These are phyloP conservation scores for Didymella pomorum DNA, from an alignment of 2,329 filamentous ascomycete genomes.

Conservation along the genomic window DNA sequence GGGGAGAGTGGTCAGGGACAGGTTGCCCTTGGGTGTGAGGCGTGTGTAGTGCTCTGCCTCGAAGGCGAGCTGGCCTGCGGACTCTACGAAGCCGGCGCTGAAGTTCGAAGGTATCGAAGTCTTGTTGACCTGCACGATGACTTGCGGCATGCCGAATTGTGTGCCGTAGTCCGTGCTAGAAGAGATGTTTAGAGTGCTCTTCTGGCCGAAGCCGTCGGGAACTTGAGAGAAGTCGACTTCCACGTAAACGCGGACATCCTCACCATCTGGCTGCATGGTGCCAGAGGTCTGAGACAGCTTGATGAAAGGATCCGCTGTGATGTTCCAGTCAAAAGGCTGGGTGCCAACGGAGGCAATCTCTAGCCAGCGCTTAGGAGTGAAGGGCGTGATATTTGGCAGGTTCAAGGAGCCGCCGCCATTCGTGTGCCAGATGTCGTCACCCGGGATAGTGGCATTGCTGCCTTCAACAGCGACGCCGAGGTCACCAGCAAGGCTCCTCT, in stretches of 20 bases:
- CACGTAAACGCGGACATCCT: slow-evolving; percentile 49
- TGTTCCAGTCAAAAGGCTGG: slow-evolving; percentile 45
- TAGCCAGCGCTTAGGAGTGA: slow-evolving; percentile 47
- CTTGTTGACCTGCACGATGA: slow-evolving; percentile 48
- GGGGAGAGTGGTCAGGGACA: slow-evolving; percentile 42
- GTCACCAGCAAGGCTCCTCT: slow-evolving; percentile 67
- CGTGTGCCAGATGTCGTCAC: slow-evolving; percentile 69
- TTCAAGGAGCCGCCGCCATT: slow-evolving; percentile 52
- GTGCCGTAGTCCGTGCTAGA: slow-evolving; percentile 51
- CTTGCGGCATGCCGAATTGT: slow-evolving; percentile 38
- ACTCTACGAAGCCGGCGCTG: slow-evolving; percentile 48
- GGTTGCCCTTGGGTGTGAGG: slow-evolving; percentile 34
- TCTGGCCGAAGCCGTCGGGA: slow-evolving; percentile 35
- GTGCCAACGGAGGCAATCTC: slow-evolving; percentile 50
- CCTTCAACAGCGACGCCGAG: slow-evolving; percentile 71
- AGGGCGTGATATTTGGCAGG: slow-evolving; percentile 45
- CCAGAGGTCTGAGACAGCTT: slow-evolving; percentile 45
- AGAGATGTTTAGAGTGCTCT: slow-evolving; percentile 46
- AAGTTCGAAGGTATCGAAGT: slow-evolving; percentile 44
- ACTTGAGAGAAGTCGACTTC: slow-evolving; percentile 48
- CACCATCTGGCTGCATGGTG: slow-evolving; percentile 39
- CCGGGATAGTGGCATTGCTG: slow-evolving; percentile 71
- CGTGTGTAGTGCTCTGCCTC: slow-evolving; percentile 52
- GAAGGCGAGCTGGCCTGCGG: slow-evolving; percentile 44
- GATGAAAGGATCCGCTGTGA: slow-evolving; percentile 49